phyloP scores from a whole-genome alignment of 495 filamentous ascomycete species.

The Rhypophila decipiens region DNA sequence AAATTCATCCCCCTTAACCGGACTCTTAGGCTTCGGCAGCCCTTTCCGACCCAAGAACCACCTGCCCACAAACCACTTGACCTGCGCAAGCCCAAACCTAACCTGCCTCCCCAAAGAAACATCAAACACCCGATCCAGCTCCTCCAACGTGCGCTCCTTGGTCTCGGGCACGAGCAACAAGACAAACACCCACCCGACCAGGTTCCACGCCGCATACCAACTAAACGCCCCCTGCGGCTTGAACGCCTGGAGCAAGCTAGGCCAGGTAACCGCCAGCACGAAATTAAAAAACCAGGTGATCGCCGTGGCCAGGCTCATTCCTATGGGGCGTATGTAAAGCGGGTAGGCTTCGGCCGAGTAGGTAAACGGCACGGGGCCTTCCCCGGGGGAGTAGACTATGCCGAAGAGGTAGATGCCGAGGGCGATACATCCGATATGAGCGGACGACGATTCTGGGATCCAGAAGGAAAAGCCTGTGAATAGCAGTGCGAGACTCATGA shows the following conservation, averaged over 20 bases:
- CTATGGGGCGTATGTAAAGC: slow-evolving; percentile 63
- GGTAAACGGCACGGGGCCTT: slow-evolving; percentile 77
- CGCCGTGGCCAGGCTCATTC: slow-evolving; percentile 62
- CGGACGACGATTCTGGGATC: slow-evolving; percentile 46
- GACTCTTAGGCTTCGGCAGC: no score
- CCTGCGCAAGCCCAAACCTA: slow-evolving; percentile 3
- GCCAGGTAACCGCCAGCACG: slow-evolving; percentile 62
- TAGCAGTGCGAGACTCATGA: slow-evolving; percentile 65
- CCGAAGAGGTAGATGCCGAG: slow-evolving; percentile 71
- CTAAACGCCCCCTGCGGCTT: slow-evolving; percentile 55
- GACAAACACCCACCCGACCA: slow-evolving; percentile 61
- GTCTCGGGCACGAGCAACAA: slow-evolving; percentile 76
- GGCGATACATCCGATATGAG: slow-evolving; percentile 52
- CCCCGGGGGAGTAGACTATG: slow-evolving; percentile 70
- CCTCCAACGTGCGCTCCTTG: slow-evolving; percentile 72
- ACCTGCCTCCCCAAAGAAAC: slow-evolving; percentile 1
- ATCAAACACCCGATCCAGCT: slow-evolving; percentile 51
- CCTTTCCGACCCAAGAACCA: no score
- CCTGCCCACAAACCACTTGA: no score
- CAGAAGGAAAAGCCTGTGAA: slow-evolving; percentile 79
- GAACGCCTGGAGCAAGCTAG: slow-evolving; percentile 47
- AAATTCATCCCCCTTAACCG: no score
- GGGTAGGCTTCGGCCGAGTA: slow-evolving; percentile 80
- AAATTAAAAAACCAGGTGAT: slow-evolving; percentile 69
- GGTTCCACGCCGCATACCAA: slow-evolving; percentile 66